phyloP scores from a whole-genome alignment of 345 rosid genomes.

The Combretum micranthum region DNA sequence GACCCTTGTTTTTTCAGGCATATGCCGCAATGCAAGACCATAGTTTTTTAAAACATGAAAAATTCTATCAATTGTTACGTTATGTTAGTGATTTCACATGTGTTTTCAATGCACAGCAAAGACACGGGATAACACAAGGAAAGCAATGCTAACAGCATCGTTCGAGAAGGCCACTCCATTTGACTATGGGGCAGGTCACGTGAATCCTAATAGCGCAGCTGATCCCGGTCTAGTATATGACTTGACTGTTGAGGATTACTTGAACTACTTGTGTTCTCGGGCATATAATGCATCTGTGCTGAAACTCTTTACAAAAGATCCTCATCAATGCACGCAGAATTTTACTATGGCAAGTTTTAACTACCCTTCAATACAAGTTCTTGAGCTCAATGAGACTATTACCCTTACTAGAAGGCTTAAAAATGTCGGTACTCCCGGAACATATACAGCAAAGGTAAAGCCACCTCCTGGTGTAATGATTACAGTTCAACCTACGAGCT shows the following conservation, averaged over 20 bases:
- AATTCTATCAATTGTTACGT: background rate
- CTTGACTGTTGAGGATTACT: constrained; percentile 17
- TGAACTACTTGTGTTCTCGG: constrained; percentile 33
- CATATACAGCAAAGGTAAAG: constrained; percentile 18
- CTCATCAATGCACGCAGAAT: constrained; percentile 22
- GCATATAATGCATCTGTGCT: constrained; percentile 24
- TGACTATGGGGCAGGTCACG: constrained; percentile 42
- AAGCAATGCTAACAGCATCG: constrained; percentile 18
- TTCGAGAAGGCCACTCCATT: constrained; percentile 35
- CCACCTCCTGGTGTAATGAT: constrained; percentile 26
- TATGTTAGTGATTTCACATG: background rate
- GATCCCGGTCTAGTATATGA: constrained; percentile 59
- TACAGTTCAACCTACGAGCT: constrained; percentile 18
- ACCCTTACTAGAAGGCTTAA: constrained; percentile 22
- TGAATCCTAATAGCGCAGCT: constrained; percentile 31
- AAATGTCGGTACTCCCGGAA: constrained; percentile 44
- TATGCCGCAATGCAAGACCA: too few species aligned
- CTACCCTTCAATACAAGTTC: constrained; percentile 48
- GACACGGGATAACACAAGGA: constrained; percentile 10
- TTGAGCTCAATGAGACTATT: constrained; percentile 10
- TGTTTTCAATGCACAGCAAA: constrained; percentile 19
- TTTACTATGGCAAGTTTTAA: constrained; percentile 26
- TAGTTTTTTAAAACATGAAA: background rate
- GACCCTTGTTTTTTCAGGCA: too few species aligned
- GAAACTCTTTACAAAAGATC: constrained; percentile 4